phyloP scores from a whole-genome alignment of 306 rosid genomes.

The Comarum palustre region DNA sequence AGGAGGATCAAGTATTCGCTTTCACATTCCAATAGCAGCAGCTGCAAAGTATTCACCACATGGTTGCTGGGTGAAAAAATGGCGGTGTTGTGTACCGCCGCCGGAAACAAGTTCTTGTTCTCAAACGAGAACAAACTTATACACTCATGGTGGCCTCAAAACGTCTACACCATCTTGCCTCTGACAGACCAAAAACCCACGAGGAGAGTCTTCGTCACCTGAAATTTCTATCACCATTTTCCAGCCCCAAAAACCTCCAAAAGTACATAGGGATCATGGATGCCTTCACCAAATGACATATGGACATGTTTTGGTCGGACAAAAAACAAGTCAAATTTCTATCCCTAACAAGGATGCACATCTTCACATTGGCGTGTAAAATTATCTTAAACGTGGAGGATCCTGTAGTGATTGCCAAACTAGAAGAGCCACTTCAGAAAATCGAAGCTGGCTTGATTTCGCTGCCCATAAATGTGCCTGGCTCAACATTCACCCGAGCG shows the following conservation, averaged over 20 bases:
- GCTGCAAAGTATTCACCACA: slow-evolving; percentile 19
- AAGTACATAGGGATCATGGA: slow-evolving; percentile 24
- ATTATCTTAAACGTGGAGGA: slow-evolving; percentile 8
- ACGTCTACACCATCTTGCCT: slow-evolving; percentile 3
- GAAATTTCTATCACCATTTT: neutral
- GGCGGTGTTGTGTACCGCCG: neutral
- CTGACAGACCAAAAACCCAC: neutral
- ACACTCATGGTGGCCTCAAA: slow-evolving; percentile 22
- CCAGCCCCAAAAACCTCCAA: slow-evolving; percentile 9
- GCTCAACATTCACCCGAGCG: slow-evolving; percentile 15
- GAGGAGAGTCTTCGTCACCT: neutral
- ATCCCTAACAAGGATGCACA: neutral
- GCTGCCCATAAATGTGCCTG: slow-evolving; percentile 23
- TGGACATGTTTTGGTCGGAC: neutral
- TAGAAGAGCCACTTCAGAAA: neutral
- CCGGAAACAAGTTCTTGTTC: slow-evolving; percentile 24
- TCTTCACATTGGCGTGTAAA: neutral
- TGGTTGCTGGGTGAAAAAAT: slow-evolving; percentile 7
- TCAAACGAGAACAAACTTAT: slow-evolving; percentile 24
- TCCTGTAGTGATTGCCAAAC: neutral
- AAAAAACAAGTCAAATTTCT: slow-evolving; percentile 2
- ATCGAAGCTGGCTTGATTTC: slow-evolving; percentile 12
- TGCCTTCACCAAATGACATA: neutral
- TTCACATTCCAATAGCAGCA: neutral
- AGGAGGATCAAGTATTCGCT: neutral